phyloP scores from a whole-genome alignment of 345 rosid species.

The Kernera saxatilis region DNA sequence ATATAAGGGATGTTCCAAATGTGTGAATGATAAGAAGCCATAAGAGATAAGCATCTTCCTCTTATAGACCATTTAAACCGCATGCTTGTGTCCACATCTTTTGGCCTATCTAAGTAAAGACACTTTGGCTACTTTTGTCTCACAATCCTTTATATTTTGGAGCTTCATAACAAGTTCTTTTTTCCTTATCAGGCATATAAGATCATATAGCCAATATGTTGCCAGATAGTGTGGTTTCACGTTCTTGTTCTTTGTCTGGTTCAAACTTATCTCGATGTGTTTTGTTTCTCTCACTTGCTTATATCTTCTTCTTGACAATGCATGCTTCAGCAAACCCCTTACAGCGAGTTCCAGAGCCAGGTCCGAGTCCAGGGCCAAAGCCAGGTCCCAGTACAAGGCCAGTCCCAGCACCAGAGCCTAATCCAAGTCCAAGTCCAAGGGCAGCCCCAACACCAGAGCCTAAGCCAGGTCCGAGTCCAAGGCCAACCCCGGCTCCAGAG shows the following conservation, averaged over 20 bases:
- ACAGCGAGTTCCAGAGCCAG: background rate
- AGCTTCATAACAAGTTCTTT: background rate
- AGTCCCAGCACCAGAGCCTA: background rate
- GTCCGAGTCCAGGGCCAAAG: background rate
- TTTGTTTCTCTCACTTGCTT: conserved; percentile 7
- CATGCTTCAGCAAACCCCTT: conserved; percentile 16
- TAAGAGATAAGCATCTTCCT: conserved; percentile 8
- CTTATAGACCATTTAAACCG: conserved; percentile 9
- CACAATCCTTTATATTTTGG: conserved; percentile 1
- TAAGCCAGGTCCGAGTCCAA: background rate
- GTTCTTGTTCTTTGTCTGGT: background rate
- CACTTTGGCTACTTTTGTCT: background rate
- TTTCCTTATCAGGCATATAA: background rate
- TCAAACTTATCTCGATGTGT: conserved; percentile 6
- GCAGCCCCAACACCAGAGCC: background rate
- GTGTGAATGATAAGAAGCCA: conserved; percentile 16
- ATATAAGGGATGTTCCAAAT: conserved; percentile 9
- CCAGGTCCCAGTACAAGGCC: background rate
- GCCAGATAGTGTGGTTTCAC: conserved; percentile 3
- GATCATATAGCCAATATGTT: background rate
- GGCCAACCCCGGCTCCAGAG: background rate
- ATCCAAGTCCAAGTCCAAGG: background rate
- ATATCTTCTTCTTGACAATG: background rate
- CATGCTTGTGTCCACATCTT: conserved; percentile 6
- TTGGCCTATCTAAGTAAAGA: background rate